phyloP scores from a whole-genome alignment of 768 basidiomycete species.

The Hemileccinum rubropunctum region DNA sequence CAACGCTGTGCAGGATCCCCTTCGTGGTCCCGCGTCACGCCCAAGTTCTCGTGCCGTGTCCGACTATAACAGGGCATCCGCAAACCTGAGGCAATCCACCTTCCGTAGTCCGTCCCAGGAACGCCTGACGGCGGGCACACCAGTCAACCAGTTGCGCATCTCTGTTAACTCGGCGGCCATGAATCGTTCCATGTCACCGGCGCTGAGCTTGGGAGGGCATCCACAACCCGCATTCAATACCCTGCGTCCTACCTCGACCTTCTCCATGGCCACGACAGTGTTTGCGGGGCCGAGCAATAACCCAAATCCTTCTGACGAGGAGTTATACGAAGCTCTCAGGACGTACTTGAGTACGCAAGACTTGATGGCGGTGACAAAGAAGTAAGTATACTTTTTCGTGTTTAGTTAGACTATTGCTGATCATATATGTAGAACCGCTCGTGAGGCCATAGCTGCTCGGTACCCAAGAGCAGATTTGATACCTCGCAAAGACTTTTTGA shows the following conservation, averaged over 20 bases:
- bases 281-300: slow-evolving; percentile 50
- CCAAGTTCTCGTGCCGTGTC: slow-evolving; percentile 32
- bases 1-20: slow-evolving; percentile 37
- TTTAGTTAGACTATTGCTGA: slow-evolving; percentile 2
- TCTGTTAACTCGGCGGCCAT: slow-evolving; percentile 47
- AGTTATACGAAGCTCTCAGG: slow-evolving; percentile 52
- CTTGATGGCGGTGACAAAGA: slow-evolving; percentile 71
- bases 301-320: slow-evolving; percentile 59
- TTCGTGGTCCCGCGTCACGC: slow-evolving; percentile 26
- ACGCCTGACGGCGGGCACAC: slow-evolving; percentile 33
- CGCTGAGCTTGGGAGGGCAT: slow-evolving; percentile 27
- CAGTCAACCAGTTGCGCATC: slow-evolving; percentile 40
- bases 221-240: slow-evolving; percentile 30
- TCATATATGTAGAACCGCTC: slow-evolving; percentile 44
- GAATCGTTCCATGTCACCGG: slow-evolving; percentile 33
- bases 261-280: slow-evolving; percentile 58
- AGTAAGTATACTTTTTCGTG: slow-evolving; percentile 36
- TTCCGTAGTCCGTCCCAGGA: slow-evolving; percentile 37
- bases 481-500: slow-evolving; percentile 58
- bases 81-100: slow-evolving; percentile 24
- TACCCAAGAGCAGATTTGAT: slow-evolving; percentile 69
- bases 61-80: slow-evolving; percentile 29
- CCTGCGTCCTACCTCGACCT: slow-evolving; percentile 51
- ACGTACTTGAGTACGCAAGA: slow-evolving; percentile 63
- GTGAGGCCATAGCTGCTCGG: slow-evolving; percentile 57